Conservation (phyloP, 768 basidiomycete species). For the Termitomyces sp. region DNA sequence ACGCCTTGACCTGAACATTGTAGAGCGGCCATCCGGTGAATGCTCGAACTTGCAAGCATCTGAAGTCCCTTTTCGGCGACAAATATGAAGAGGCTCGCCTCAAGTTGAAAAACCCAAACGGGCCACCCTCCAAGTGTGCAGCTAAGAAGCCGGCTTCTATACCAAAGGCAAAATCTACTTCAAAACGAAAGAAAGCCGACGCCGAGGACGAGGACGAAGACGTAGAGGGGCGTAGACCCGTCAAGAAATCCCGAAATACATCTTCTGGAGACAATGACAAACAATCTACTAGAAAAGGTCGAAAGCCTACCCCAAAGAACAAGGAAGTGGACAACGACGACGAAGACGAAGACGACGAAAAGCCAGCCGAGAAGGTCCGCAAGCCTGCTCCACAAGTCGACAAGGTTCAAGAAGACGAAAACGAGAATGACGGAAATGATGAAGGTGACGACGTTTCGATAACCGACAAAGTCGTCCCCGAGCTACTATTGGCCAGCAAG, state of each 20-base stretch:
- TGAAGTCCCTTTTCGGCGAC: slow-evolving; percentile 40
- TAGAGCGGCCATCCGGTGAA: slow-evolving; percentile 35
- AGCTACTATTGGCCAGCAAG: slow-evolving; percentile 50
- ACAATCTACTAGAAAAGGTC: slow-evolving; percentile 20
- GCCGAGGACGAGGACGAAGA: slow-evolving; percentile 15
- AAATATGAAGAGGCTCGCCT: slow-evolving; percentile 44
- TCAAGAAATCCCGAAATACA: slow-evolving; percentile 12
- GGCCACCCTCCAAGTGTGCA: slow-evolving; percentile 20
- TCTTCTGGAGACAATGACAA: slow-evolving; percentile 15
- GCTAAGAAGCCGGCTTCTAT: slow-evolving; percentile 18
- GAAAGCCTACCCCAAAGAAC: slow-evolving; percentile 14
- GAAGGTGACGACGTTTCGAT: neutral
- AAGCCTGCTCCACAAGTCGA: slow-evolving; percentile 15
- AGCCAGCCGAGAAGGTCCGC: neutral
- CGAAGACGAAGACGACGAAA: slow-evolving; percentile 15
- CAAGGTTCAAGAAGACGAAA: slow-evolving; percentile 27
- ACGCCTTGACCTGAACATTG: neutral
- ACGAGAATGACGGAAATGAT: slow-evolving; percentile 15
- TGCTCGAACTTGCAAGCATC: slow-evolving; percentile 47
- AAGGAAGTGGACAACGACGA: slow-evolving; percentile 15
- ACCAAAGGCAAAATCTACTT: slow-evolving; percentile 13
- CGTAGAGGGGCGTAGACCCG: slow-evolving; percentile 7
- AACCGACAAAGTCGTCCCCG: slow-evolving; percentile 33
- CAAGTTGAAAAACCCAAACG: slow-evolving; percentile 37
- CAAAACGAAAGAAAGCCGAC: slow-evolving; percentile 21